Evolutionary conservation across 805 yeast species (phyloP).

Genomic region (Wickerhamomyces alni): DNA sequence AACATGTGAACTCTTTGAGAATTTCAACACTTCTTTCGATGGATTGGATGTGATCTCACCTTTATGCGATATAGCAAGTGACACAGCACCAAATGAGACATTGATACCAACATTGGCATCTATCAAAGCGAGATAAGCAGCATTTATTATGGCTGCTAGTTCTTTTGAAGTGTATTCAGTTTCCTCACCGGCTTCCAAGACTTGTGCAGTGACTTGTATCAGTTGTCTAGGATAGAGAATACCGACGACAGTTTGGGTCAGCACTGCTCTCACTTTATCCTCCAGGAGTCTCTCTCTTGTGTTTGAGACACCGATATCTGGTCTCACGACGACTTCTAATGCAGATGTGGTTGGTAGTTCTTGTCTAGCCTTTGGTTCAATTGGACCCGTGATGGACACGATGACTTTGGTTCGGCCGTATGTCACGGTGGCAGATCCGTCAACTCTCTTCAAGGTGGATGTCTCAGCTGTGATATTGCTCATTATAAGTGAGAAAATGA

Average conservation of each 20-base stretch:
- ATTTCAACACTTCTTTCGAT: slow-evolving; percentile 32
- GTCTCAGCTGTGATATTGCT: slow-evolving; percentile 10
- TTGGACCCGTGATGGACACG: slow-evolving; percentile 84
- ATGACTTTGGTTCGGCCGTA: slow-evolving; percentile 52
- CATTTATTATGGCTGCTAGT: slow-evolving; percentile 43
- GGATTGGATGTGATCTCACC: slow-evolving; percentile 39
- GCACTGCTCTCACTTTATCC: slow-evolving; percentile 56
- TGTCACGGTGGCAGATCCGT: slow-evolving; percentile 68
- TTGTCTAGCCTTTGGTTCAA: slow-evolving; percentile 77
- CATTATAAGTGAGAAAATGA: not conserved
- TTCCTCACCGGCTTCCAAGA: slow-evolving; percentile 49
- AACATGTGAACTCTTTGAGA: slow-evolving; percentile 56
- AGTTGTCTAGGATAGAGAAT: slow-evolving; percentile 74
- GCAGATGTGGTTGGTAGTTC: slow-evolving; percentile 77
- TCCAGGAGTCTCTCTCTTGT: slow-evolving; percentile 74
- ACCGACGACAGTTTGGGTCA: slow-evolving; percentile 55
- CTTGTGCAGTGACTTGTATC: slow-evolving; percentile 62
- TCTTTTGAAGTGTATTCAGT: slow-evolving; percentile 22
- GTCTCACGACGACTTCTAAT: slow-evolving; percentile 72
- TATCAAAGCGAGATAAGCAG: slow-evolving; percentile 64
- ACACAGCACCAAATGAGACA: slow-evolving; percentile 53
- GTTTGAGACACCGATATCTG: slow-evolving; percentile 68
- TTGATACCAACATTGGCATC: slow-evolving; percentile 74
- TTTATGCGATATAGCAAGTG: slow-evolving; percentile 35
- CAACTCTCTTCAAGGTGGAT: slow-evolving; percentile 48